Evolutionary conservation across 2,329 filamentous ascomycete species (phyloP).

Genomic region (Pyrenochaeta sp.): DNA sequence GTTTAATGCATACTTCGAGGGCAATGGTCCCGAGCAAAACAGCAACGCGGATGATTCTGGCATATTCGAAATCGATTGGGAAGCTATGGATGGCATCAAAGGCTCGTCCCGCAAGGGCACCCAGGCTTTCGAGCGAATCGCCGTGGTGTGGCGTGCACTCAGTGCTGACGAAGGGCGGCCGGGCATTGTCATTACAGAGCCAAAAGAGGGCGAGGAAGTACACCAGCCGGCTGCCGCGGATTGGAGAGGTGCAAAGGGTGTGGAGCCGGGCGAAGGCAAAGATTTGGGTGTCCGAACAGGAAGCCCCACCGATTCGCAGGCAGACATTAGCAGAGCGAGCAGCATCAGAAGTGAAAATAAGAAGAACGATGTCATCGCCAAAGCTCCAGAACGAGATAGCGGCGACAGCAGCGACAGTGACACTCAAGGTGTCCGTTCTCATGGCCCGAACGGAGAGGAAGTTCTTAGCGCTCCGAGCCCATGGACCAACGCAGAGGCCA

Average conservation of each 20-base stretch:
- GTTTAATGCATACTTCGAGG: slow-evolving; percentile 97
- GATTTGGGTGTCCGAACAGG: slow-evolving; percentile 73
- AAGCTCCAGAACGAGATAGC: slow-evolving; percentile 34
- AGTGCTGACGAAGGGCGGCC: slow-evolving; percentile 41
- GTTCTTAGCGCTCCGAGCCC: slow-evolving; percentile 38
- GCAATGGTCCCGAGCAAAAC: slow-evolving; percentile 72
- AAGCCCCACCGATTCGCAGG: slow-evolving; percentile 66
- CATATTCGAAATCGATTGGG: slow-evolving; percentile 76
- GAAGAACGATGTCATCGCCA: slow-evolving; percentile 34
- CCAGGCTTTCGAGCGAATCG: slow-evolving; percentile 79
- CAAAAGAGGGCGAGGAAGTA: slow-evolving; percentile 71
- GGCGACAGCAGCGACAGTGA: slow-evolving; percentile 48
- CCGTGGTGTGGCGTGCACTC: slow-evolving; percentile 79
- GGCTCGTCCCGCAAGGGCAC: slow-evolving; percentile 84
- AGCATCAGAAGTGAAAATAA: slow-evolving; percentile 64
- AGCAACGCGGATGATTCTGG: slow-evolving; percentile 74
- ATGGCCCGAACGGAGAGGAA: slow-evolving; percentile 47
- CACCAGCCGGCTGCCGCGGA: slow-evolving; percentile 74
- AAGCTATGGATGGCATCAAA: slow-evolving; percentile 92
- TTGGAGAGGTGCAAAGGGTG: slow-evolving; percentile 69
- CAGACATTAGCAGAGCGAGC: slow-evolving; percentile 74
- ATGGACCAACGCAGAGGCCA: slow-evolving; percentile 19
- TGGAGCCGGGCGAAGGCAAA: slow-evolving; percentile 61
- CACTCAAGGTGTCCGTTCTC: slow-evolving; percentile 51
- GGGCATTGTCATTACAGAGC: slow-evolving; percentile 67